Base-by-base conservation (phyloP, 75 land plant genomes). In the Selaginella tamariscina region DNA sequence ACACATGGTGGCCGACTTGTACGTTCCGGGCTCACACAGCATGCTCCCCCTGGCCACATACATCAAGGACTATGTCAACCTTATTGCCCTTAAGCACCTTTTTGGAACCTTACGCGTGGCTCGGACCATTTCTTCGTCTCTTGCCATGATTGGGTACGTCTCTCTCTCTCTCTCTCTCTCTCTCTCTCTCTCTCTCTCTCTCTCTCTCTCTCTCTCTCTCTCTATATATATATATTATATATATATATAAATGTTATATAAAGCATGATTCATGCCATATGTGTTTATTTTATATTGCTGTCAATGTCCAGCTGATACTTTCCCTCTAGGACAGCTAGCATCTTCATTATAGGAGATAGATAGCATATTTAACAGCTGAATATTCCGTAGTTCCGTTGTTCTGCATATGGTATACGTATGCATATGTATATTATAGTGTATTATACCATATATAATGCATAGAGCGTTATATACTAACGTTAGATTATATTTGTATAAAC, bases 141-240 rank as follows among this genome's bases (percentile, higher is more conserved):
- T 21, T 59, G 62, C 62, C 62, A 59, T 59, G 62, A 59, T n/a
- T 59, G 62, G 62, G 62, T 59, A 39, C 49, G 49, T 15, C 5
- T 5, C 15, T 39, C 15, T 39, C 49, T 39, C 5, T 39, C 15
- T 39, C 49, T 39, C n/a, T n/a, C n/a, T n/a, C n/a, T n/a, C 21
- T 59, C 62, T 59, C 8, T 21, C 5, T n/a, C 26, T 59, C 62
- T 21, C 21, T 8, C 62, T 21, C 8, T 59, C n/a, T 9, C 26
- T 59, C n/a, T 8, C n/a, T 59, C 5, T 15, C 11, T 15, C 5
- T 5, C 15, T 39, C 15, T 39, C 49, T 39, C 5, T 39, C 15
- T 39, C 49, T 39, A n/a, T n/a, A n/a, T n/a, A n/a, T n/a, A n/a
- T n/a, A n/a, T n/a, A n/a, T 23, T 9, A n/a, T 5, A 23, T 2